Evolutionary conservation across 2,329 filamentous ascomycete species (phyloP).

Genomic region (Ceratocystis ficicola): DNA sequence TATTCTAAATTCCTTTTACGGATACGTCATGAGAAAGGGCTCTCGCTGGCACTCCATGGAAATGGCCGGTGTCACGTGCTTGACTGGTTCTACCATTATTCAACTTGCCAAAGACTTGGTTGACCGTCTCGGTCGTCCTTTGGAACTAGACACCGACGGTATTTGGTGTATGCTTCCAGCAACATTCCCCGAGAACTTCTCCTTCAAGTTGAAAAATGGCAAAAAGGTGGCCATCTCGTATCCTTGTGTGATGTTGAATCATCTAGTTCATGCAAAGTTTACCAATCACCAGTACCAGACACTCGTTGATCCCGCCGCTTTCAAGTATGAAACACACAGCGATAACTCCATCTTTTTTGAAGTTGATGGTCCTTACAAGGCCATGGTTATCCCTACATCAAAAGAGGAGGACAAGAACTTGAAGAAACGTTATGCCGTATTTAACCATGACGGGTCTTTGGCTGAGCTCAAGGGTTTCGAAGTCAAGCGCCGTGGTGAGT

Average conservation of each 20-base stretch:
- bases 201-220: constrained; percentile 85
- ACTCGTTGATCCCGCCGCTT: constrained; percentile 61
- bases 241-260: constrained; percentile 97
- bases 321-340: constrained; percentile 92
- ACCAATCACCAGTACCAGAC: constrained; percentile 98
- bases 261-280: constrained; percentile 85
- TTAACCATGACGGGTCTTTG: constrained; percentile 92
- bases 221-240: constrained; percentile 97
- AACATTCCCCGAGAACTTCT: constrained; percentile 91
- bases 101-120: constrained; percentile 90
- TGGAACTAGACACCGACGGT: constrained; percentile 95
- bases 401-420: constrained; percentile 99
- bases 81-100: constrained; percentile 93
- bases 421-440: constrained; percentile 98
- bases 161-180: constrained; percentile 99
- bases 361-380: constrained; percentile 92
- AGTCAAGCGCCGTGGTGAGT: constrained; percentile 88
- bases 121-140: constrained; percentile 78
- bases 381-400: constrained; percentile 93
- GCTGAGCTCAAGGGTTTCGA: constrained; percentile 97
- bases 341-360: constrained; percentile 99
- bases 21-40: constrained; percentile 98
- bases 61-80: constrained; percentile 95
- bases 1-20: constrained; percentile 97
- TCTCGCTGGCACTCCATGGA: constrained; percentile 99